A percentile compares a stretch with the other conserved stretches of the same genome.
These are phyloP conservation scores for Hemisphaericaspora lyxosophila DNA, from an alignment of 1,139 yeast genomes.

Conservation along the genomic window DNA sequence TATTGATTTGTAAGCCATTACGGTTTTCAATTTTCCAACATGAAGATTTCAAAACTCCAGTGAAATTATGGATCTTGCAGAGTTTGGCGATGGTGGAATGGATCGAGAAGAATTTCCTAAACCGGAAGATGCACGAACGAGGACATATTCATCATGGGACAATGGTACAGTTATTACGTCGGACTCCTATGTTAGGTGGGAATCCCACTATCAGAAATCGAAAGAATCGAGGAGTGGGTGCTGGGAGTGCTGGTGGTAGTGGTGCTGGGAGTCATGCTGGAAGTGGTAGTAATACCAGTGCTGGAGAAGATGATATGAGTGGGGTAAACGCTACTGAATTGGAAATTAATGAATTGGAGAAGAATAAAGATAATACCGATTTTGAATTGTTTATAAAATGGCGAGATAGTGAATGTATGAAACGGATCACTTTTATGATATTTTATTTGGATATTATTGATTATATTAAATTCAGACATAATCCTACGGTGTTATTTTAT, in stretches of 20 bases:
- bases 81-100: conserved; percentile 61
- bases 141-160: conserved; percentile 79
- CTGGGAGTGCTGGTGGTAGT: too few species aligned
- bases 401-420: conserved; percentile 78
- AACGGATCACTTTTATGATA: conserved; percentile 75
- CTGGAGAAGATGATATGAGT: conserved; percentile 25
- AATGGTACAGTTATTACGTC: conserved; percentile 65
- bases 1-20: conserved; percentile 57
- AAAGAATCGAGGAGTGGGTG: conserved; percentile 9
- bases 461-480: conserved; percentile 78
- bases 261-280: conserved; percentile 9
- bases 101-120: conserved; percentile 64
- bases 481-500: conserved; percentile 64
- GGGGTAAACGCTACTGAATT: conserved; percentile 9
- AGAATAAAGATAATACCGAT: conserved; percentile 24
- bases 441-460: conserved; percentile 78
- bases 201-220: conserved; percentile 44
- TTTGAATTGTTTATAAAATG: conserved; percentile 47
- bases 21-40: conserved; percentile 62
- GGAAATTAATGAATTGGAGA: conserved; percentile 10
- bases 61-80: conserved; percentile 67
- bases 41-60: conserved; percentile 59
- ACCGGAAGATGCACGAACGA: conserved; percentile 65
- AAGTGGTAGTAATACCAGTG: conserved; percentile 27
- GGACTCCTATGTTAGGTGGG: conserved; percentile 75